Base-by-base conservation (phyloP, 805 yeast genomes). In the Kockiozyma suomiensis region DNA sequence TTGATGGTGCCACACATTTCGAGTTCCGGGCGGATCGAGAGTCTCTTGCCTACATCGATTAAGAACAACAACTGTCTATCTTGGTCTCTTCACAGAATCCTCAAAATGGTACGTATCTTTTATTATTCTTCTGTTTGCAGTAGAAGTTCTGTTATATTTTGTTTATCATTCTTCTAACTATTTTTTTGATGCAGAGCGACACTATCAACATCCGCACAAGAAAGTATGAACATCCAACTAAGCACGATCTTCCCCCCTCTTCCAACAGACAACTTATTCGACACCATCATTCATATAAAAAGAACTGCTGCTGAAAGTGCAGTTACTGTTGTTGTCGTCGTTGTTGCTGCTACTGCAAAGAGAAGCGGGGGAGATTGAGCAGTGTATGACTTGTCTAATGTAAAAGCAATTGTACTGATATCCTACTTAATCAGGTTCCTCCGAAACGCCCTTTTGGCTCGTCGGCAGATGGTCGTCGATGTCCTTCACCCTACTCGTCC, bases 381-480 rank as follows among this genome's bases (percentile, higher is more conserved):
- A n/a, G n/a, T n/a, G n/a, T n/a, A n/a, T n/a, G n/a, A n/a, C n/a
- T n/a, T n/a, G n/a, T 30, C 10, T 30, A 30, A 30, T 35, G 13
- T 32, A 32, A 40, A n/a, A n/a, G n/a, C 51, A 28, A 13, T 25
- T 26, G 50, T n/a, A 19, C 40, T 59, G 37, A 38, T 43, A 43
- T 40, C n/a, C 25, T 21, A 17, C 32, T 46, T 32, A 30, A 30
- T 26, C 56, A 68, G 70, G 66, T 97, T 93, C 84, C 89, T 93
- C 82, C 82, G 97, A 82, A 94, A 94, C 96, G 97, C 98, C 79
- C 88, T 94, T 80, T 88, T 94, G 82, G 92, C 90, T 79, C 93
- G 99, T 87, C 92, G 96, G 84, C 99, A 94, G 85, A 94, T 94
- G 81, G 99, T 94, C 84, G 86, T 94, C 78, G 99, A 94, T 84